Evolutionary conservation across 1,139 yeast species (phyloP).

Genomic region (Geotrichum reessii): DNA sequence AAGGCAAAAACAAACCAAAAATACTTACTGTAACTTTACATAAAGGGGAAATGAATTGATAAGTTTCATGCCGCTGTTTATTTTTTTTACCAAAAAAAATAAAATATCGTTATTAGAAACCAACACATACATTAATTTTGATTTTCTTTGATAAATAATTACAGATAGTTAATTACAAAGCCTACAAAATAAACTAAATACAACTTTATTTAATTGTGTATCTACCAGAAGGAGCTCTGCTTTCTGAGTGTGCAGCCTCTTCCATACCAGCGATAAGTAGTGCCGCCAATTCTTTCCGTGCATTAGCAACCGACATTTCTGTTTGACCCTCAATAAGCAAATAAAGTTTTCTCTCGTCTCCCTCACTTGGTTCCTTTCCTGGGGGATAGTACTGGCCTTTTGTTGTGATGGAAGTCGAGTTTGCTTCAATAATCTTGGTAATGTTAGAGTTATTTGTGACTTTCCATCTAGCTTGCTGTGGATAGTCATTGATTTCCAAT

Average conservation of each 20-base stretch:
- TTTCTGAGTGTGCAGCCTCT: slow-evolving; percentile 38
- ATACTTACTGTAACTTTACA: not conserved
- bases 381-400: slow-evolving; percentile 76
- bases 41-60: too few species aligned
- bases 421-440: slow-evolving; percentile 60
- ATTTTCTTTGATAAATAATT: too few species aligned
- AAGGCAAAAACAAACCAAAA: too few species aligned
- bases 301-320: slow-evolving; percentile 57
- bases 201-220: slow-evolving; percentile 22
- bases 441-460: slow-evolving; percentile 68
- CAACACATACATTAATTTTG: too few species aligned
- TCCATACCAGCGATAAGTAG: slow-evolving; percentile 58
- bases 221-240: slow-evolving; percentile 31
- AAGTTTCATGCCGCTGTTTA: too few species aligned
- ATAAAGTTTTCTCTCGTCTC: slow-evolving; percentile 69
- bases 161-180: not conserved
- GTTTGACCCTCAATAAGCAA: slow-evolving; percentile 73
- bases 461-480: slow-evolving; percentile 78
- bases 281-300: slow-evolving; percentile 58
- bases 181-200: slow-evolving; percentile 28
- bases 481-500: slow-evolving; percentile 76
- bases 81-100: too few species aligned
- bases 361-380: slow-evolving; percentile 41
- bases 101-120: too few species aligned
- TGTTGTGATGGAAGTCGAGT: slow-evolving; percentile 73